phyloP scores from a whole-genome alignment of 306 rosid species.

The Fagus crenata region DNA sequence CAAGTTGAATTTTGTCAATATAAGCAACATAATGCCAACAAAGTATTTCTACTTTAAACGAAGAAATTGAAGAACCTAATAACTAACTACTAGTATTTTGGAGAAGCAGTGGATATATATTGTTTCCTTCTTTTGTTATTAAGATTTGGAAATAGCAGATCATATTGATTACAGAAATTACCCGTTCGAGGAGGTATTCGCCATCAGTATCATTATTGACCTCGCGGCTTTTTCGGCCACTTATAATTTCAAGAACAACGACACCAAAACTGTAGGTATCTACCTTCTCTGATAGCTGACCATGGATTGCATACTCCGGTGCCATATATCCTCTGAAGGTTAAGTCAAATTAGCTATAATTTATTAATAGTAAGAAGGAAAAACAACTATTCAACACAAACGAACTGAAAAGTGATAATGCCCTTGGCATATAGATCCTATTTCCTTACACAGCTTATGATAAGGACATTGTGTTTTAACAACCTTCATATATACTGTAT shows the following conservation, averaged over 20 bases:
- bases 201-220: conserved; percentile 42
- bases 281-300: conserved; percentile 63
- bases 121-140: neutral
- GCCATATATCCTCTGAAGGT: conserved; percentile 61
- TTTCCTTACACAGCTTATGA: too few relatives aligned
- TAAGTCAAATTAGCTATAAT: neutral
- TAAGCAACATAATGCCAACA: too few relatives aligned
- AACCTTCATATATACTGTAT: too few relatives aligned
- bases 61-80: too few relatives aligned
- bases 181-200: conserved; percentile 63
- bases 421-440: too few relatives aligned
- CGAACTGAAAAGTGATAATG: too few relatives aligned
- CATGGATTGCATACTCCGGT: conserved; percentile 72
- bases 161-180: conserved; percentile 20
- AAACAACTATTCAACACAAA: too few relatives aligned
- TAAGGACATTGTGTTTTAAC: too few relatives aligned
- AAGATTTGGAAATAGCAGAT: neutral
- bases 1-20: too few relatives aligned
- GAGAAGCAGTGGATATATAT: too few relatives aligned
- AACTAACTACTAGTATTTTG: too few relatives aligned
- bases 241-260: conserved; percentile 63
- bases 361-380: neutral
- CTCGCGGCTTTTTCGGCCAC: conserved; percentile 56
- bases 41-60: too few relatives aligned
- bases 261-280: conserved; percentile 70